Base-by-base conservation (phyloP, 192 early-diverging fungal species). In the Bifiguratus adelaidae region DNA sequence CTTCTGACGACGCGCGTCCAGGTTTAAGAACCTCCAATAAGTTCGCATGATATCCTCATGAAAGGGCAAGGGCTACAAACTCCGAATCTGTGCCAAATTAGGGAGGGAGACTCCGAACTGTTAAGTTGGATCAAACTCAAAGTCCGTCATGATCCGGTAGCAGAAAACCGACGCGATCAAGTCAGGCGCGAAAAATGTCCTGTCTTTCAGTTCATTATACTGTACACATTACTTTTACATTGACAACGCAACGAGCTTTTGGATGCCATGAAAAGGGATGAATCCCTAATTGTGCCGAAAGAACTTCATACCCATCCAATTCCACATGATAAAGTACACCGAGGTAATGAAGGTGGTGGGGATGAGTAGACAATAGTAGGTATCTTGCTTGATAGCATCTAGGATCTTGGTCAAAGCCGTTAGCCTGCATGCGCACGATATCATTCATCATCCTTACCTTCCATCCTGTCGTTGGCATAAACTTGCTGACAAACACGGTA, bases 241-340 rank as follows among this genome's bases (percentile, higher is more conserved):
- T n/a, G n/a, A n/a, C n/a, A n/a, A n/a, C n/a, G n/a, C n/a, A 33
- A 8, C 32, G 32, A 9, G 32, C 8, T 33, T 33, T 8, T 8
- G 8, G 32, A 8, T 33, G 32, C 32, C 8, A n/a, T 33, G 8
- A 8, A 33, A n/a, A 8, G n/a, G 8, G 32, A n/a, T 33, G 32
- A 33, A 33, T 32, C 6, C 21, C 60, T 55, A 83, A 55, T 91
- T 97, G 43, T 93, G 89, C 8, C 88, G 65, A 55, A 91, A 93
- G 43, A 88, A 81, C 67, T 97, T 93, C 81, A 93, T 85, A 11
- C 93, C 91, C 24, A 97, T 71, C 93, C 93, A 97, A 67, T 92
- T 97, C 71, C 85, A 86, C 25, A 92, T 70, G 21, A 88, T 72
- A 48, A 82, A 81, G 53, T 85, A 78, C 3, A 83, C 61, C 27